Evolutionary conservation across 495 filamentous ascomycete species (phyloP), one percentile per base, ranked within the genome.

Genomic region (Bombardia bombarda): DNA sequence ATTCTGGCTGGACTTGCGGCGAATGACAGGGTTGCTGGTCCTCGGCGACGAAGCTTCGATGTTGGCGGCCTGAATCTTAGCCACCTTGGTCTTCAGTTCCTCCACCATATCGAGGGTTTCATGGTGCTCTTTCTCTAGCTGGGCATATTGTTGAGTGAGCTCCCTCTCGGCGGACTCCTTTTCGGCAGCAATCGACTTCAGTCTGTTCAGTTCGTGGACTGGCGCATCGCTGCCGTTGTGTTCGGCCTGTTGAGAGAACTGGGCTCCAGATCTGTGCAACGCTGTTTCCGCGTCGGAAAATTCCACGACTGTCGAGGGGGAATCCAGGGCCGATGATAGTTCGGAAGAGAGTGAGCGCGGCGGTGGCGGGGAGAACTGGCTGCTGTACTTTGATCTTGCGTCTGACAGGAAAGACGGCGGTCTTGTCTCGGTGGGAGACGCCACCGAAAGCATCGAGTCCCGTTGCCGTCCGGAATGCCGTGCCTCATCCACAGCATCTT

Each of bases 321-420:
- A 89, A 60, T 83, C 87, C 79, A 83, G 85, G 78, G 73, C 87
- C 70, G 83, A 96, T 68, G 87, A 95, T 64, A 95, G 80, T 66
- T 96, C 90, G 79, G 88, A 90, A 47, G 86, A 95, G 59, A 96
- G 86, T 65, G 90, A 95, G 62, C 84, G 89, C 78, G 87, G 87
- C 19, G 28, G 88, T 78, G 87, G 87, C 10, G 28, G 89, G 73
- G 84, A 86, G 56, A 75, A 80, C 68, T 86, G 86, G 66, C 72
- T 82, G 68, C 80, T 83, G 72, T 78, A 74, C 62, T 79, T 82
- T 68, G 82, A 77, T 71, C 79, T 81, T 63, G 72, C 73, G 60
- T 87, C 83, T 50, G 79, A 88, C 86, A 96, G 84, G 89, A 95
- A 95, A 83, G 90, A 93, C 40, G 78, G 72, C 12, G 89, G 86